Percentiles rank a stretch among this genome's conserved stretches.
phyloP scores from a whole-genome alignment of 164 flowering plant genomes.

The Malania oleifera region DNA sequence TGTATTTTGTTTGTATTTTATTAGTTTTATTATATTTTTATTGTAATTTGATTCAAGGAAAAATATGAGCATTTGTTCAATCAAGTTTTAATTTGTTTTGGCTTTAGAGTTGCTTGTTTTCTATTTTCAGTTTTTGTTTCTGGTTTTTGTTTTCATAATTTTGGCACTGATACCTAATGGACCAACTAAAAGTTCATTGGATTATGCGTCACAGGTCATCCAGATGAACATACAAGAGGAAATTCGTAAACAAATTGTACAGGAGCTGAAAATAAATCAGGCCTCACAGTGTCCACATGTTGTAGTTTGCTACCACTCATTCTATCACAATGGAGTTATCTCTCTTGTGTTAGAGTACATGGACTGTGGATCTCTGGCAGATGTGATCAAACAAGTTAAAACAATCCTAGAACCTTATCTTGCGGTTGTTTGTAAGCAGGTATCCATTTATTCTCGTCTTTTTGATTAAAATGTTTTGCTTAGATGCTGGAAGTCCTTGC shows the following conservation, averaged over 20 bases:
- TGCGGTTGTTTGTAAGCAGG: conserved; percentile 95
- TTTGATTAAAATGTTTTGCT: neutral
- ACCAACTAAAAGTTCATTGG: neutral
- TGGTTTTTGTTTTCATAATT: too few species aligned
- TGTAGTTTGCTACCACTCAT: conserved; percentile 89
- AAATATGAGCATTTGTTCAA: too few species aligned
- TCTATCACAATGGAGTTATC: conserved; percentile 94
- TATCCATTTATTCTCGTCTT: conserved; percentile 15
- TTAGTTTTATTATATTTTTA: too few species aligned
- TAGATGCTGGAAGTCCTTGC: neutral
- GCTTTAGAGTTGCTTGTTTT: too few species aligned
- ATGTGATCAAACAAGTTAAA: conserved; percentile 79
- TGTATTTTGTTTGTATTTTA: too few species aligned
- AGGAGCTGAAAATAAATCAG: conserved; percentile 93
- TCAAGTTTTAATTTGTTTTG: too few species aligned
- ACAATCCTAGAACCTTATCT: conserved; percentile 97
- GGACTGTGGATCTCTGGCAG: conserved; percentile 96
- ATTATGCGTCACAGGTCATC: conserved; percentile 53
- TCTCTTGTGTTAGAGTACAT: conserved; percentile 94
- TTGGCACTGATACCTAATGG: too few species aligned
- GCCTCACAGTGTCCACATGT: conserved; percentile 80
- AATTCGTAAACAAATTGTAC: conserved; percentile 92
- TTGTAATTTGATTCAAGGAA: too few species aligned
- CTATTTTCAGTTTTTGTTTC: too few species aligned
- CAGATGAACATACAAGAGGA: conserved; percentile 96